phyloP scores from a whole-genome alignment of 352 stramenopile genomes.

The Pythium aquatile region DNA sequence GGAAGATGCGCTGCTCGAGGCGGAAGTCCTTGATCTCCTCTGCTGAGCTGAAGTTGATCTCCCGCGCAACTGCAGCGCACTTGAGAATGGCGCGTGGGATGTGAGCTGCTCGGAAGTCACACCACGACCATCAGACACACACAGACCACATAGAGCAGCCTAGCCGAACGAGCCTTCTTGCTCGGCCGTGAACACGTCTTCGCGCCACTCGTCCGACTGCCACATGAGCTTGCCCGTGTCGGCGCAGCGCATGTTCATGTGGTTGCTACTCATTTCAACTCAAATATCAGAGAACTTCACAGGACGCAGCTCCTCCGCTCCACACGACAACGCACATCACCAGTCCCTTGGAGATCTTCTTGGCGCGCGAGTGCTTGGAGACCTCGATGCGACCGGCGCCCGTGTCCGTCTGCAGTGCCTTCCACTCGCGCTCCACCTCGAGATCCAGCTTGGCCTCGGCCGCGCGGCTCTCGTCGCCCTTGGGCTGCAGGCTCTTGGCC shows the following conservation, averaged over 20 bases:
- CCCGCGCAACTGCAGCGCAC: constrained; percentile 88
- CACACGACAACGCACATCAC: constrained; percentile 45
- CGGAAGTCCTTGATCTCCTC: constrained; percentile 91
- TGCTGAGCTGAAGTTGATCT: constrained; percentile 93
- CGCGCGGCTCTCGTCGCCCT: constrained; percentile 46
- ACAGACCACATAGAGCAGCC: background rate
- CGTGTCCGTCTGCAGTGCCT: constrained; percentile 62
- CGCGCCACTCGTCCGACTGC: constrained; percentile 79
- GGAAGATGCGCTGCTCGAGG: constrained; percentile 90
- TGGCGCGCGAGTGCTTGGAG: constrained; percentile 59
- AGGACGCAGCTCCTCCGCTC: background rate
- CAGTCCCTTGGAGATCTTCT: constrained; percentile 70
- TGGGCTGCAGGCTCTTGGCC: constrained; percentile 41
- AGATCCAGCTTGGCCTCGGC: constrained; percentile 77
- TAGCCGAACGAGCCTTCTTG: constrained; percentile 53
- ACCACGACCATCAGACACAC: background rate
- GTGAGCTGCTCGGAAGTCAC: constrained; percentile 32
- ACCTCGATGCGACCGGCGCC: constrained; percentile 64
- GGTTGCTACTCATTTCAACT: constrained; percentile 47
- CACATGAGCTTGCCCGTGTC: constrained; percentile 81
- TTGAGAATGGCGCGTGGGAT: constrained; percentile 87
- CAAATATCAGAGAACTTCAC: background rate
- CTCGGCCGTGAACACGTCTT: constrained; percentile 66
- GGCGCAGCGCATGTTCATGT: constrained; percentile 88
- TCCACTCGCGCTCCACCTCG: constrained; percentile 84